phyloP scores from a whole-genome alignment of 176 grass and related monocot species.

The Lolium rigidum region DNA sequence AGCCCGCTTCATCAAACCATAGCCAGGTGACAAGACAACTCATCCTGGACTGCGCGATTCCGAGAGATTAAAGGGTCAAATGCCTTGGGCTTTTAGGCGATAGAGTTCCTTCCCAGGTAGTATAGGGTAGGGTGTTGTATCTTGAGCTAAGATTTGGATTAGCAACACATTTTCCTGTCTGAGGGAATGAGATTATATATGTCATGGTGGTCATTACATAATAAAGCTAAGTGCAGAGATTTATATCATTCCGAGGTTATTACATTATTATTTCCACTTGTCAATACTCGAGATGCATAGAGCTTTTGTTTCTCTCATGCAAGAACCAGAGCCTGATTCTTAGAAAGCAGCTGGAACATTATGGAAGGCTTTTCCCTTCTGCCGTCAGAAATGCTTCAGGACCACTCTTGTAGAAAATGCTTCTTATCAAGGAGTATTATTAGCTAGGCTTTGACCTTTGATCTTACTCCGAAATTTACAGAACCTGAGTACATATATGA shows the following conservation, averaged over 20 bases:
- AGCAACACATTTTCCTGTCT: not conserved
- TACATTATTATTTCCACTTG: not conserved
- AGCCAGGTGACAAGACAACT: conserved; percentile 29
- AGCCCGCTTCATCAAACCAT: conserved; percentile 80
- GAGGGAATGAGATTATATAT: not conserved
- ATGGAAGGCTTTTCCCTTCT: not conserved
- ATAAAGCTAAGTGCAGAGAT: not conserved
- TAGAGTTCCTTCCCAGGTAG: not conserved
- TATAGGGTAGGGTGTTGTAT: not conserved
- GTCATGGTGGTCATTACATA: not conserved
- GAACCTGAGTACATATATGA: not conserved
- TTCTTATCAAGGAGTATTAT: not conserved
- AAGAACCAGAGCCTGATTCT: not conserved
- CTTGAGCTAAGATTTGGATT: conserved; percentile 11
- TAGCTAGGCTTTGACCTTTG: not conserved
- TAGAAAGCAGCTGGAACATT: not conserved
- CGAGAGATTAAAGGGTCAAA: not conserved
- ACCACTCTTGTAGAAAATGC: too few relatives aligned
- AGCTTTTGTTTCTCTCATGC: not conserved
- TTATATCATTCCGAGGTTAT: not conserved
- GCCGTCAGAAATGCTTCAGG: too few relatives aligned
- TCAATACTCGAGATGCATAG: not conserved
- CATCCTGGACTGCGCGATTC: not conserved
- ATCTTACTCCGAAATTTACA: not conserved
- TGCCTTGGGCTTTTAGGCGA: not conserved